A percentile compares a stretch with the other conserved stretches of the same genome.
These are phyloP conservation scores for Eruca vesicaria DNA, from an alignment of 441 rosid species.

Conservation along the genomic window DNA sequence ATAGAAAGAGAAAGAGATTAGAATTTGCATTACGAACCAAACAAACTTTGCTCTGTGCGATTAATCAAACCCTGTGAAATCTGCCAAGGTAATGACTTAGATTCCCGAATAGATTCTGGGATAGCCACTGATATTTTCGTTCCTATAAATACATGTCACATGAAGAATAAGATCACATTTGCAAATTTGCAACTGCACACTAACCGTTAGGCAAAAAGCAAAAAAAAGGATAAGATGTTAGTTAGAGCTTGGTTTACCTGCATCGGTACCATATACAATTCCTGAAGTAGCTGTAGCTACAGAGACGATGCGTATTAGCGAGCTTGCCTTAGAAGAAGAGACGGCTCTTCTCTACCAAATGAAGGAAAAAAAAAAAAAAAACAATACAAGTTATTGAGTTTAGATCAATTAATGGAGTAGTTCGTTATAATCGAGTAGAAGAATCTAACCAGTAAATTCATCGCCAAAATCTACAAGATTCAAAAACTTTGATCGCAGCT, in stretches of 20 bases:
- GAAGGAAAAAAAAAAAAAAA: not conserved
- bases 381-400: not conserved
- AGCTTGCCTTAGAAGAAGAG: conserved; percentile 13
- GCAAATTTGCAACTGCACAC: not conserved
- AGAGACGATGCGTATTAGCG: conserved; percentile 41
- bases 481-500: not conserved
- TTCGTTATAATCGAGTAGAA: not conserved
- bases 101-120: conserved; percentile 35
- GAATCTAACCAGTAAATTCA: conserved; percentile 22
- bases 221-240: no score
- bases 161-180: not conserved
- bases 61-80: not conserved
- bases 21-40: conserved; percentile 40
- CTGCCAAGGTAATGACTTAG: conserved; percentile 35
- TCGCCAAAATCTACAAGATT: not conserved
- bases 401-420: not conserved
- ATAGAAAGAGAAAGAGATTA: not conserved
- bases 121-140: conserved; percentile 40
- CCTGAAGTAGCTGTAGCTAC: conserved; percentile 50
- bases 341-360: conserved; percentile 50
- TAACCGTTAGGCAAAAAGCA: no score
- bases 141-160: conserved; percentile 35
- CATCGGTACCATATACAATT: conserved; percentile 37
- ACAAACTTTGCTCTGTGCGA: conserved; percentile 28
- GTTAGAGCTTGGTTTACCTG: conserved; percentile 35